phyloP scores from a whole-genome alignment of 257 asterid species.

The Eustoma russellianum region DNA sequence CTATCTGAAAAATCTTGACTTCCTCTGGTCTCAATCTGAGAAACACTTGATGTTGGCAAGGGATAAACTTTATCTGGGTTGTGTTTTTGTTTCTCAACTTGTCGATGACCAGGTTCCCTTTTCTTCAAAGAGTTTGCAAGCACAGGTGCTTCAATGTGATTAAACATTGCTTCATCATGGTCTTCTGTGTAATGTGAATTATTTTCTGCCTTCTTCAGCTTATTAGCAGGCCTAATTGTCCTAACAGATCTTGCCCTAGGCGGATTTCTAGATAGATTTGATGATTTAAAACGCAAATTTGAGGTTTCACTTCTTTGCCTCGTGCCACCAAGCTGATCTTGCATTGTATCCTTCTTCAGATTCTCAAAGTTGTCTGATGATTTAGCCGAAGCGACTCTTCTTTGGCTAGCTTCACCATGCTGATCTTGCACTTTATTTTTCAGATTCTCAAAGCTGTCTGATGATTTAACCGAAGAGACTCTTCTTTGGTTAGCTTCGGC shows the following conservation, averaged over 20 bases:
- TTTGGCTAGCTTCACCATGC: no score
- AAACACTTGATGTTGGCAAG: no score
- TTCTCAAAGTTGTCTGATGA: slow-evolving; percentile 11
- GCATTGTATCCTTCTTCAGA: slow-evolving; percentile 18
- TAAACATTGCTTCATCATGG: slow-evolving; percentile 12
- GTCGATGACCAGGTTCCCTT: slow-evolving; percentile 17
- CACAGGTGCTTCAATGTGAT: slow-evolving; percentile 21
- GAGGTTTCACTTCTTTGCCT: slow-evolving; percentile 21
- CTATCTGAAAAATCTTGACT: slow-evolving; percentile 19
- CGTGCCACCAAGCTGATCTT: slow-evolving; percentile 24
- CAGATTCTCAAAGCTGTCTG: no score
- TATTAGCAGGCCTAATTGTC: slow-evolving; percentile 41
- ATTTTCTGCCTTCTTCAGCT: slow-evolving; percentile 19
- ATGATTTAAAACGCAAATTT: slow-evolving; percentile 34
- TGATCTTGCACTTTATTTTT: no score
- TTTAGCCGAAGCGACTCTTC: no score
- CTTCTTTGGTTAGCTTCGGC: slow-evolving; percentile 25
- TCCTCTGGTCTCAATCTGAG: slow-evolving; percentile 23
- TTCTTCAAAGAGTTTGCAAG: no score
- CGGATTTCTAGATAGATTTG: slow-evolving; percentile 24
- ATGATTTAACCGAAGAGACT: slow-evolving; percentile 15
- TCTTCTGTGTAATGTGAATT: slow-evolving; percentile 16
- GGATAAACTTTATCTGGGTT: slow-evolving; percentile 19
- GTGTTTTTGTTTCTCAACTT: slow-evolving; percentile 12
- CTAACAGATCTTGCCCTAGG: slow-evolving; percentile 70